These are phyloP conservation scores for Arthrobotrys megalospora DNA, from an alignment of 2,329 filamentous ascomycete species.

Conservation along the genomic window DNA sequence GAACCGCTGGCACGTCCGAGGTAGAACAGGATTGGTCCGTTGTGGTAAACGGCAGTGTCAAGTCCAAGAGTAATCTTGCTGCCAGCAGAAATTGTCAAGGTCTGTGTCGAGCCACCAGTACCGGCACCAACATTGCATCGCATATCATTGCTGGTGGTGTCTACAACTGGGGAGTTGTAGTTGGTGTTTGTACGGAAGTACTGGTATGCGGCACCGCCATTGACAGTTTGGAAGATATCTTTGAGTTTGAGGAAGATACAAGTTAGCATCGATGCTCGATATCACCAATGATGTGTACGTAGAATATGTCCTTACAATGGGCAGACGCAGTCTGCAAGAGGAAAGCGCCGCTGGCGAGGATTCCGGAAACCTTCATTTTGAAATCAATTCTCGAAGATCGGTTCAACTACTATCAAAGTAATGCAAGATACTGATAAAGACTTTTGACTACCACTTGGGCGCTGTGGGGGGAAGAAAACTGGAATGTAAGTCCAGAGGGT, in stretches of 20 bases:
- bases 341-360: slow-evolving; percentile 51
- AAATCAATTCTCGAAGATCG: slow-evolving; percentile 46
- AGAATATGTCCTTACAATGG: slow-evolving; percentile 41
- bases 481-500: slow-evolving; percentile 15
- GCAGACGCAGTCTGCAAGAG: slow-evolving; percentile 58
- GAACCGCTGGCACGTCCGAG: slow-evolving; percentile 65
- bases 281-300: not conserved
- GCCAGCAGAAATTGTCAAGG: slow-evolving; percentile 63
- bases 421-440: slow-evolving; percentile 27
- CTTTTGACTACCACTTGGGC: slow-evolving; percentile 47
- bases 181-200: slow-evolving; percentile 70
- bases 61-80: slow-evolving; percentile 66
- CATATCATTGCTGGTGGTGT: slow-evolving; percentile 48
- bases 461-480: slow-evolving; percentile 30
- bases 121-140: slow-evolving; percentile 54
- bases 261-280: slow-evolving; percentile 12
- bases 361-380: slow-evolving; percentile 53
- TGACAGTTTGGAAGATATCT: slow-evolving; percentile 56
- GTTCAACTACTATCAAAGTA: slow-evolving; percentile 56
- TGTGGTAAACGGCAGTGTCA: slow-evolving; percentile 66
- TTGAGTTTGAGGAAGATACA: not conserved
- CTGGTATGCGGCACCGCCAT: slow-evolving; percentile 64
- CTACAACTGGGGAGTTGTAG: slow-evolving; percentile 64
- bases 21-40: slow-evolving; percentile 68
- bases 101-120: slow-evolving; percentile 63